A percentile compares a stretch with the other conserved stretches of the same genome.
Conservation (phyloP, 805 yeast species). For the Zygoascus flipseniorum region DNA sequence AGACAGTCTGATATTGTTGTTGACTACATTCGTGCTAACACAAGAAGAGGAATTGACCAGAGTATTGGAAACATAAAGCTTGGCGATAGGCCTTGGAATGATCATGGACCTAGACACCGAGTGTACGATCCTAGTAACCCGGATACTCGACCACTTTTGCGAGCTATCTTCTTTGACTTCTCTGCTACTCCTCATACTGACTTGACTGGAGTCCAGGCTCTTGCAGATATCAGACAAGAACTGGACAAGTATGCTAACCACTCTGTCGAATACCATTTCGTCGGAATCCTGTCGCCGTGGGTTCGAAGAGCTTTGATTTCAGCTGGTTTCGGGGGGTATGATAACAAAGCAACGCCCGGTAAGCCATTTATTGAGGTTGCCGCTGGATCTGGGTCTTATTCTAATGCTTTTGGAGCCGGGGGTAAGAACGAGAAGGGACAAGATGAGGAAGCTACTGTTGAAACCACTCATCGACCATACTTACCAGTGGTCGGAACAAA, state of each 20-base stretch:
- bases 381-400: conserved; percentile 11
- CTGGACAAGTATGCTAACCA: conserved; percentile 66
- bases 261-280: conserved; percentile 83
- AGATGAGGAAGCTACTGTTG: conserved; percentile 5
- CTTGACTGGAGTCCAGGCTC: conserved; percentile 68
- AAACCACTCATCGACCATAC: conserved; percentile 20
- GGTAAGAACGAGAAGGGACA: not conserved
- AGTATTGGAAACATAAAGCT: conserved; percentile 21
- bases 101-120: conserved; percentile 53
- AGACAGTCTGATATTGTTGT: conserved; percentile 59
- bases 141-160: conserved; percentile 58
- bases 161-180: conserved; percentile 73
- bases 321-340: conserved; percentile 67
- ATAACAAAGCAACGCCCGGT: conserved; percentile 27
- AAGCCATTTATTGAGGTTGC: conserved; percentile 15
- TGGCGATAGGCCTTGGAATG: conserved; percentile 83
- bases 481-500: conserved; percentile 53
- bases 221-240: conserved; percentile 68
- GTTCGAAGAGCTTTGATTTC: conserved; percentile 64
- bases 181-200: conserved; percentile 69
- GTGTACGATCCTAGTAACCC: conserved; percentile 21
- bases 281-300: conserved; percentile 83
- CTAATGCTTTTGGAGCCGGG: not conserved
- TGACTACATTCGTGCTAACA: conserved; percentile 53
- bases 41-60: conserved; percentile 49